Base-by-base conservation (phyloP, 2,329 filamentous ascomycete species). In the Sordariomycetes sp. region DNA sequence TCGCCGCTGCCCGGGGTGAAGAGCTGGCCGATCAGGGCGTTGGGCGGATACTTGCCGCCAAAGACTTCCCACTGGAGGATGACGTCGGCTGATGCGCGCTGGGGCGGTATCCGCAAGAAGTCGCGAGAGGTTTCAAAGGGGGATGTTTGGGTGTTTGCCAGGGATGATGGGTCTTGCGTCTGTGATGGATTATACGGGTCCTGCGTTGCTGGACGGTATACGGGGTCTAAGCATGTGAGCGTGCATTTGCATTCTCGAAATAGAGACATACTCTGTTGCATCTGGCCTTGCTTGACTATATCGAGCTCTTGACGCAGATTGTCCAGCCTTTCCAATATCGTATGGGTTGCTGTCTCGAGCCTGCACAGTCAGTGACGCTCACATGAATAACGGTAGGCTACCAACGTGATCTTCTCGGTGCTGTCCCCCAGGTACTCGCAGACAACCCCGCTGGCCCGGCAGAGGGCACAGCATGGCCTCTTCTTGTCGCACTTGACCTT, bases 401-500 rank as follows among this genome's bases (percentile, higher is more conserved):
- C 41, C 23, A 30, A 42, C 43, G 40, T 44, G 11, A 46, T 11
- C 24, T 44, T 46, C 10, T 44, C 43, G 7, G 12, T 24, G 5
- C 21, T 25, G 10, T 46, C 43, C 8, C 34, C 38, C 9, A 44
- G 9, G 17, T 45, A 44, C 32, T 41, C 41, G 38, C 43, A 45
- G n/a, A 29, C 12, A 4, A 41, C 40, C 10, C 42, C 42, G 19
- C 40, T 39, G 17, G 30, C 20, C 18, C 30, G 25, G 16, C 43
- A 44, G 8, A 45, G 25, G 6, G 35, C 37, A 21, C 43, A 43
- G 11, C 37, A 24, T 8, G 43, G 42, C 16, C 42, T 34, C 35
- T 41, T 36, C 28, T 46, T 44, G 27, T 46, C 43, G n/a, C 41
- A 43, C 23, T 43, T 43, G 25, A 43, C 40, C 32, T 43, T 43